A percentile compares a stretch with the other conserved stretches of the same genome.
Evolutionary conservation across 2,329 filamentous ascomycete genomes (phyloP).

Genomic region (Fusarium sp.): DNA sequence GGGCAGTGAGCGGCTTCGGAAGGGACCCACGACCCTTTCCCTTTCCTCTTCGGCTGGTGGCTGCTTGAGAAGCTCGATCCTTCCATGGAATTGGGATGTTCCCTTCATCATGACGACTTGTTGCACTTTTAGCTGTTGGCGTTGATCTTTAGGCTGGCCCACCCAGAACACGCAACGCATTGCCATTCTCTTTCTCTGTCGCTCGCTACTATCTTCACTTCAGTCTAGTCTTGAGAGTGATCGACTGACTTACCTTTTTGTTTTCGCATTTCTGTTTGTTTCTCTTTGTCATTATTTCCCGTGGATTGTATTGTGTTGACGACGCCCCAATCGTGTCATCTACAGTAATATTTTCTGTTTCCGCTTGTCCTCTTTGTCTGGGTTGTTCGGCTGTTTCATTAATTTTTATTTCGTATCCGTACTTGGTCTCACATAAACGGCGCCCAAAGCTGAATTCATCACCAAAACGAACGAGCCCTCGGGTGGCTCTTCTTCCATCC

Average conservation of each 20-base stretch:
- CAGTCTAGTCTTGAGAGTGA: slow-evolving; percentile 15
- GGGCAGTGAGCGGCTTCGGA: slow-evolving; percentile 8
- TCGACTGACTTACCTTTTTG: not conserved
- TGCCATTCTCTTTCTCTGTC: slow-evolving; percentile 26
- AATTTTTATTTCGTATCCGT: not conserved
- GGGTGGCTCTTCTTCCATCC: slow-evolving; percentile 13
- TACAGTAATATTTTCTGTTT: slow-evolving; percentile 4
- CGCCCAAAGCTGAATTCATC: slow-evolving; percentile 19
- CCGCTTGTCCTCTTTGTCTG: not conserved
- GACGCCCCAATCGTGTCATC: slow-evolving; percentile 3
- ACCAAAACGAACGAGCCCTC: slow-evolving; percentile 19
- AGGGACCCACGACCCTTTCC: slow-evolving; percentile 22
- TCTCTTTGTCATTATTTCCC: slow-evolving; percentile 2
- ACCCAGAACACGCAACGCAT: slow-evolving; percentile 28
- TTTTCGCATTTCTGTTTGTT: slow-evolving; percentile 16
- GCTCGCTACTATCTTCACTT: slow-evolving; percentile 15
- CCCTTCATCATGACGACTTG: slow-evolving; percentile 37
- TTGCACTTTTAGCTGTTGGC: slow-evolving; percentile 9
- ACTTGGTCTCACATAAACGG: not conserved
- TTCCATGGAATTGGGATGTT: slow-evolving; percentile 44
- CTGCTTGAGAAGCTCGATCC: slow-evolving; percentile 20
- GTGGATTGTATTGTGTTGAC: slow-evolving; percentile 23
- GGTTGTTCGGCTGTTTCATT: slow-evolving; percentile 11
- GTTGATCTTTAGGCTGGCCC: slow-evolving; percentile 28
- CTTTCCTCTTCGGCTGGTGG: slow-evolving; percentile 3